Base-by-base conservation (phyloP, 2,329 filamentous ascomycete genomes). In the Albophoma yamanashiensis region DNA sequence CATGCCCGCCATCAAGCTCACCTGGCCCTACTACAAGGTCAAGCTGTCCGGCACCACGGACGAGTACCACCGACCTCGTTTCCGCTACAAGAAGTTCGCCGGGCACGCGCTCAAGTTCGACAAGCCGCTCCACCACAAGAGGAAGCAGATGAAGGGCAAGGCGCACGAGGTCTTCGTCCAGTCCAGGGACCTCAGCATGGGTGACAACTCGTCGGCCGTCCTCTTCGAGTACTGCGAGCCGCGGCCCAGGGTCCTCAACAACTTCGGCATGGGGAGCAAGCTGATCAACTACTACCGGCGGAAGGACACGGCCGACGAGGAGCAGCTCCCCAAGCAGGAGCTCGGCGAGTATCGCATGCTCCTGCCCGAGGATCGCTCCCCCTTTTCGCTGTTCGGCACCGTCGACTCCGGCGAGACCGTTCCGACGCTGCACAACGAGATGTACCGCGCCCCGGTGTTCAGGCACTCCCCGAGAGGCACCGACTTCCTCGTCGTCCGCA, bases 251-350 rank as follows among this genome's bases (percentile, higher is more conserved):
- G 91, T 96, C 62, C 78, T 99, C 63, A 97, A 93, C 52, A 97
- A 96, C 70, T 96, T 97, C 68, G 94, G 93, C 65, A 99, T 99
- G 94, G 92, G 92, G 58, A 96, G 89, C 72, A 89, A 92, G 58
- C 83, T 99, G 61, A 91, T 97, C 78, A 97, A 99, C 73, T 99
- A 97, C 74, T 97, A 97, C 71, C 89, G 92, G 61, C 91, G 91
- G 68, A 89, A 91, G 70, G 84, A 83, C 47, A 79, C 81, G 50
- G 82, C 82, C 40, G 90, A 95, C 55, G 90, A 94, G 62, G 84
- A 86, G 56, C 82, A 84, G 58, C 82, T 90, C 1, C 89, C 91
- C 1, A 95, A 92, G 77, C 79, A 82, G 55, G 91, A 96, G 4
- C 83, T 99, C 63, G 94, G 94, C 61, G 94, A 99, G 75, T 89